Base-by-base conservation (phyloP, 2,329 filamentous ascomycete genomes). In the Seiridium cupressi region DNA sequence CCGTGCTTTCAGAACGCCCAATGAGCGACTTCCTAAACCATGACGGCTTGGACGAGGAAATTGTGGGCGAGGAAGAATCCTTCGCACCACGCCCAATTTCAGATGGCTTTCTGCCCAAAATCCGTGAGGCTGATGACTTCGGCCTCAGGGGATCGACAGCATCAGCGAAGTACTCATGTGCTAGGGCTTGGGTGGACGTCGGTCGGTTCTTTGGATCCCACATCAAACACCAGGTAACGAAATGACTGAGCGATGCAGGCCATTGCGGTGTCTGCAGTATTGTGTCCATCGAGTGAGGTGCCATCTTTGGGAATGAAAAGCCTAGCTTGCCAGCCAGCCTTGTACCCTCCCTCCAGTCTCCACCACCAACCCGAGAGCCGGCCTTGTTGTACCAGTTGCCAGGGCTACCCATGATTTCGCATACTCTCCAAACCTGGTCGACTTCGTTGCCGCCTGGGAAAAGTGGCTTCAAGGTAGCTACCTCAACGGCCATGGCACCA, bases 281-380 rank as follows among this genome's bases (percentile, higher is more conserved):
- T 4, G 92, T 96, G 68, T 98, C 94, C 86, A 99, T 92, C 18
- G 94, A 87, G 75, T 98, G 95, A 55, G 95, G 95, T 31, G 95
- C 94, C 95, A 99, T 98, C 87, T 95, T 98, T 62, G 95, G 95
- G 78, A 99, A 99, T 0, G 95, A 97, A 76, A 99, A 99, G 59
- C 95, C 95, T 64, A 99, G 85, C 81, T 98, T 98, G 67, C 95
- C 92, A 60, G 95, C 95, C 61, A 99, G 81, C 63, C 92, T 86
- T 51, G 93, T 93, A 60, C 95, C 95, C 61, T 99, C 95, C 70
- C 93, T 92, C 95, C 95, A 99, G 68, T 99, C 95, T 70, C 95
- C 95, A 71, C 95, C 95, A 59, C 95, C 95, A 35, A 99, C 91
- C 65, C 89, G 90, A 34, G 83, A 82, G 32, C 93, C 93, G 4